Evolutionary conservation across 2,329 filamentous ascomycete species (phyloP).

Genomic region (Ceratocystis albifundus): DNA sequence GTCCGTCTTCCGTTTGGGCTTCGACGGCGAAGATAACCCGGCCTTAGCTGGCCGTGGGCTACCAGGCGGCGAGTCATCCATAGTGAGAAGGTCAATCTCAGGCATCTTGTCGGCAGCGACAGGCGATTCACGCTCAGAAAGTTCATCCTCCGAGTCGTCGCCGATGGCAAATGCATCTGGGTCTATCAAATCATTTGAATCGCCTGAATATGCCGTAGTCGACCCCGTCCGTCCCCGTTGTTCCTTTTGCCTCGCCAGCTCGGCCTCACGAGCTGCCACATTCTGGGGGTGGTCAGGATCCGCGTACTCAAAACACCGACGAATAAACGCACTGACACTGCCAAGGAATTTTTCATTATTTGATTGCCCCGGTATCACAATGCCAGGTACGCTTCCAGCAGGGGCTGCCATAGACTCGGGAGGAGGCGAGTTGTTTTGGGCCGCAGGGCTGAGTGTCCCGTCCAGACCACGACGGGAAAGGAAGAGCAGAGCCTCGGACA

Average conservation of each 20-base stretch:
- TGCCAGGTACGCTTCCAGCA: slow-evolving; percentile 27
- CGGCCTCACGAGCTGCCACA: slow-evolving; percentile 32
- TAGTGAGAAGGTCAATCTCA: slow-evolving; percentile 45
- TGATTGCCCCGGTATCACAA: slow-evolving; percentile 41
- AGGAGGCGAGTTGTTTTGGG: slow-evolving; percentile 28
- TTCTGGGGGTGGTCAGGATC: slow-evolving; percentile 73
- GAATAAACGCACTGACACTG: slow-evolving; percentile 90
- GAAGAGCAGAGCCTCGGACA: slow-evolving; percentile 88
- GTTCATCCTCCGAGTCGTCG: slow-evolving; percentile 52
- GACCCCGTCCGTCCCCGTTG: slow-evolving; percentile 6
- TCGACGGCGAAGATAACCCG: slow-evolving; percentile 26
- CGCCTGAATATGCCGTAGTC: background rate
- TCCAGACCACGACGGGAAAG: slow-evolving; percentile 80
- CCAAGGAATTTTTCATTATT: slow-evolving; percentile 81
- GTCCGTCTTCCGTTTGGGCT: slow-evolving; percentile 27
- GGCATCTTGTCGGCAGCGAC: slow-evolving; percentile 29
- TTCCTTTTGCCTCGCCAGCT: slow-evolving; percentile 1
- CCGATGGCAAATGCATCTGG: slow-evolving; percentile 59
- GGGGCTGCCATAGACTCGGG: slow-evolving; percentile 28
- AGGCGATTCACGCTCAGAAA: slow-evolving; percentile 33
- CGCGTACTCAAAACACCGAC: slow-evolving; percentile 94
- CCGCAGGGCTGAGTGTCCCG: slow-evolving; percentile 55
- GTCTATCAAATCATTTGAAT: slow-evolving; percentile 26
- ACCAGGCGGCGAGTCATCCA: slow-evolving; percentile 34
- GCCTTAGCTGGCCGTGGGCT: slow-evolving; percentile 27